Evolutionary conservation across 441 rosid genomes (phyloP).

Genomic region (Jatropha multifida): DNA sequence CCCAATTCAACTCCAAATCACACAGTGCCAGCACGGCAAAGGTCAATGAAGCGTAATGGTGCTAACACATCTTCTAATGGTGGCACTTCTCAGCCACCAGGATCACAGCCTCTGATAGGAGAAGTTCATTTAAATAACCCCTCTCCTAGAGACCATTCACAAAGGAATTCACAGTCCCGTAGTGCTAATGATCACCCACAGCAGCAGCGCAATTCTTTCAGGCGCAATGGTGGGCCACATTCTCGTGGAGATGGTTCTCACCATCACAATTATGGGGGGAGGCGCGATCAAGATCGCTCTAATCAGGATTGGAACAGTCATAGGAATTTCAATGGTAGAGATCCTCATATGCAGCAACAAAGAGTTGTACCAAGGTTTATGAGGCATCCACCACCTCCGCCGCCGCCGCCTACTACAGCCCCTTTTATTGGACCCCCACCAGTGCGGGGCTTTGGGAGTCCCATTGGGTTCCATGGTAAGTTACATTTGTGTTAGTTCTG

Average conservation of each 20-base stretch:
- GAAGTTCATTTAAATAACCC: slow-evolving; percentile 41
- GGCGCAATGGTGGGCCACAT: slow-evolving; percentile 57
- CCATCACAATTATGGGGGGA: slow-evolving; percentile 42
- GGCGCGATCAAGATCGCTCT: slow-evolving; percentile 73
- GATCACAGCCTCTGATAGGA: slow-evolving; percentile 32
- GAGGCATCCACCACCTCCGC: slow-evolving; percentile 57
- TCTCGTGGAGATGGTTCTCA: slow-evolving; percentile 57
- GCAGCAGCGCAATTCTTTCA: slow-evolving; percentile 49
- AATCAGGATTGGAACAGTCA: slow-evolving; percentile 63
- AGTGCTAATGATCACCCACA: slow-evolving; percentile 49
- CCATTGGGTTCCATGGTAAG: slow-evolving; percentile 71
- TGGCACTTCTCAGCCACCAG: slow-evolving; percentile 39
- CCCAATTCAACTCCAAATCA: slow-evolving; percentile 46
- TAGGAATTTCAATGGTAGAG: slow-evolving; percentile 66
- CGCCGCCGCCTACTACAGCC: slow-evolving; percentile 44
- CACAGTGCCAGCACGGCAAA: slow-evolving; percentile 35
- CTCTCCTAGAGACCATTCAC: slow-evolving; percentile 51
- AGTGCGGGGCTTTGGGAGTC: slow-evolving; percentile 48
- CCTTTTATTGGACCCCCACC: slow-evolving; percentile 56
- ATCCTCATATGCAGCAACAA: slow-evolving; percentile 57
- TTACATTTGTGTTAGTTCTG: slow-evolving; percentile 16
- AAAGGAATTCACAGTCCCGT: slow-evolving; percentile 50
- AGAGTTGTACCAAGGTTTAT: slow-evolving; percentile 52
- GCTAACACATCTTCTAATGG: slow-evolving; percentile 42
- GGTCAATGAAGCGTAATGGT: slow-evolving; percentile 47